Evolutionary conservation across 345 rosid species (phyloP).

Genomic region (Murraya koenigii): DNA sequence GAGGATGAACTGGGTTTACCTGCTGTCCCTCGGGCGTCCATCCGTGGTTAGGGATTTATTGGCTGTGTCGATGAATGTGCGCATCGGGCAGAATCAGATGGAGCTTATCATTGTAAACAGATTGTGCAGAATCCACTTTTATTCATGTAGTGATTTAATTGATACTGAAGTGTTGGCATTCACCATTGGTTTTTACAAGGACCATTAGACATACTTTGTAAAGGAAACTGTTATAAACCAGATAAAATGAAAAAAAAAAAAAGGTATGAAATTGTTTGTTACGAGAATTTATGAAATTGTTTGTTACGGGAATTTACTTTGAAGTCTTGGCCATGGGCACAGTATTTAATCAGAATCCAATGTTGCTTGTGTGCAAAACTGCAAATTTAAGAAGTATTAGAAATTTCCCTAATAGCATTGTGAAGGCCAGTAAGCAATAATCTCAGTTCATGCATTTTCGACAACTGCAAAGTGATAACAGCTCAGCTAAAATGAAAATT

Average conservation of each 20-base stretch:
- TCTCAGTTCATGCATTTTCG: background rate
- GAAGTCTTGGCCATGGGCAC: background rate
- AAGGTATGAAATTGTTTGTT: background rate
- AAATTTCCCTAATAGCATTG: no score
- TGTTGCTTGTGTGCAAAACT: no score
- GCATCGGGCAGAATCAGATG: background rate
- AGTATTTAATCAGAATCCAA: background rate
- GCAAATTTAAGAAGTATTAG: no score
- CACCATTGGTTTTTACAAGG: slow-evolving; percentile 6
- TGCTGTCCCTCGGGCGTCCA: slow-evolving; percentile 77
- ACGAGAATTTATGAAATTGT: background rate
- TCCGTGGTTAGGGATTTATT: slow-evolving; percentile 47
- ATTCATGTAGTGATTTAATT: slow-evolving; percentile 9
- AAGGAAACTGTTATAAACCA: background rate
- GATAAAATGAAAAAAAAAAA: background rate
- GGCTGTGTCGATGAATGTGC: background rate
- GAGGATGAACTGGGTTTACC: slow-evolving; percentile 91
- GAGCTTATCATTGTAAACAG: slow-evolving; percentile 18
- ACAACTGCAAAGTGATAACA: background rate
- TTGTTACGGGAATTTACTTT: background rate
- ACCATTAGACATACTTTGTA: background rate
- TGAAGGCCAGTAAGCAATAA: background rate
- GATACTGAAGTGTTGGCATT: slow-evolving; percentile 1
- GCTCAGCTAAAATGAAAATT: no score
- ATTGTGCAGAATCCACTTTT: slow-evolving; percentile 19